These are phyloP conservation scores for Stephania cephalantha DNA, from an alignment of 164 flowering plant species.

Conservation along the genomic window DNA sequence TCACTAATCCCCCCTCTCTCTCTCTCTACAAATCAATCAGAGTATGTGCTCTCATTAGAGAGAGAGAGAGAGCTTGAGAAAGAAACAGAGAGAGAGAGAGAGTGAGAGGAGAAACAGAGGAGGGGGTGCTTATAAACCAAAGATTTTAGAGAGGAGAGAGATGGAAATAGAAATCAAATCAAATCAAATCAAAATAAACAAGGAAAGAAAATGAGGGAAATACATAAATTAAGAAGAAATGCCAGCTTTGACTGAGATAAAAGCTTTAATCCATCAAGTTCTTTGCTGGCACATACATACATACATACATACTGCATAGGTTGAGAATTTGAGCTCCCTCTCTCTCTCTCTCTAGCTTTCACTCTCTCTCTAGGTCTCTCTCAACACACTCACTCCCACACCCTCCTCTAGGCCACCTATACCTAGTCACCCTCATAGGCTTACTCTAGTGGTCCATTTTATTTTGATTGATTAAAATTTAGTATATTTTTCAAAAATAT, in stretches of 20 bases:
- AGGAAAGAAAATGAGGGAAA: constrained; percentile 2
- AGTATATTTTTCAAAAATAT: no score
- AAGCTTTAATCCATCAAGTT: constrained; percentile 60
- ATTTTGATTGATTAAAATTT: no score
- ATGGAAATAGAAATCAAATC: background rate
- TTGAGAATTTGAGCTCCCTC: constrained; percentile 16
- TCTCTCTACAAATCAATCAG: no score
- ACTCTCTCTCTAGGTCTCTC: constrained; percentile 17
- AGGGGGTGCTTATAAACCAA: constrained; percentile 6
- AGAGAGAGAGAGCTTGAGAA: background rate
- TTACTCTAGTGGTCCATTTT: background rate
- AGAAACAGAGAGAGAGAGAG: constrained; percentile 12
- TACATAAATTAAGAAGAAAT: constrained; percentile 6
- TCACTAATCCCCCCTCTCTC: background rate
- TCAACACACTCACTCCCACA: background rate
- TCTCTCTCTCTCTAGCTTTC: constrained; percentile 7
- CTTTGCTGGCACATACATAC: constrained; percentile 57
- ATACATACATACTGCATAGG: no score
- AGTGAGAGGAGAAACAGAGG: background rate
- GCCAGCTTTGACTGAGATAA: constrained; percentile 52
- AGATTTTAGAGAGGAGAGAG: constrained; percentile 2
- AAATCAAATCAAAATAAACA: background rate
- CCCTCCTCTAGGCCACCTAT: constrained; percentile 2
- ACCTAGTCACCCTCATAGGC: no score
- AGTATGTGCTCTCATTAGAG: background rate